These are phyloP conservation scores for Hemisphaericaspora xylanilytica DNA, from an alignment of 1,139 yeast species.

Conservation along the genomic window DNA sequence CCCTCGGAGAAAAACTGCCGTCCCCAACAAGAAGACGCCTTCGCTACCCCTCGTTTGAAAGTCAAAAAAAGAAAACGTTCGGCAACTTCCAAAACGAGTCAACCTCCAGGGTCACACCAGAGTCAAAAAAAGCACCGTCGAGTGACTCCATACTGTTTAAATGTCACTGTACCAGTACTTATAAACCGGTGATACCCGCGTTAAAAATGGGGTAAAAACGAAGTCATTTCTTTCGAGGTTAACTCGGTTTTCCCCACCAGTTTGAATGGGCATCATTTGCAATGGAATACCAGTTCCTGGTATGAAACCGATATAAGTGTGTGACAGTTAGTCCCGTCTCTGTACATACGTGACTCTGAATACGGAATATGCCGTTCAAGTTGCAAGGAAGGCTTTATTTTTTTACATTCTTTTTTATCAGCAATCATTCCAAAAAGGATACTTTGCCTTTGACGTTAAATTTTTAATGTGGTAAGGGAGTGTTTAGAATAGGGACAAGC, in stretches of 20 bases:
- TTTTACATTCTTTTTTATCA: neutral
- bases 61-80: too few species aligned
- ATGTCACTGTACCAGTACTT: too few species aligned
- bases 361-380: slow-evolving; percentile 1
- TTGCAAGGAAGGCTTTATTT: neutral
- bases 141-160: too few species aligned
- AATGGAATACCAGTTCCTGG: neutral
- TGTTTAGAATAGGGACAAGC: neutral
- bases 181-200: too few species aligned
- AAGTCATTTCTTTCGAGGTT: slow-evolving; percentile 1
- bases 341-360: slow-evolving; percentile 1
- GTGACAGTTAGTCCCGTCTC: too few species aligned
- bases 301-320: neutral
- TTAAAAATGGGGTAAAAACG: neutral
- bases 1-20: slow-evolving; percentile 1
- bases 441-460: neutral
- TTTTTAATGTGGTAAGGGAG: slow-evolving; percentile 1
- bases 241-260: too few species aligned
- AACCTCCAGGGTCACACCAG: neutral
- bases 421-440: neutral
- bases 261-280: neutral
- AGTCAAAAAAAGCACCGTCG: neutral
- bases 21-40: neutral
- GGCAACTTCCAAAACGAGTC: slow-evolving; percentile 1
- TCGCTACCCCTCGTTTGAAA: neutral